Evolutionary conservation across 805 yeast genomes (phyloP), one percentile per base, ranked within the genome.

Genomic region (Yamadazyma ubonensis): DNA sequence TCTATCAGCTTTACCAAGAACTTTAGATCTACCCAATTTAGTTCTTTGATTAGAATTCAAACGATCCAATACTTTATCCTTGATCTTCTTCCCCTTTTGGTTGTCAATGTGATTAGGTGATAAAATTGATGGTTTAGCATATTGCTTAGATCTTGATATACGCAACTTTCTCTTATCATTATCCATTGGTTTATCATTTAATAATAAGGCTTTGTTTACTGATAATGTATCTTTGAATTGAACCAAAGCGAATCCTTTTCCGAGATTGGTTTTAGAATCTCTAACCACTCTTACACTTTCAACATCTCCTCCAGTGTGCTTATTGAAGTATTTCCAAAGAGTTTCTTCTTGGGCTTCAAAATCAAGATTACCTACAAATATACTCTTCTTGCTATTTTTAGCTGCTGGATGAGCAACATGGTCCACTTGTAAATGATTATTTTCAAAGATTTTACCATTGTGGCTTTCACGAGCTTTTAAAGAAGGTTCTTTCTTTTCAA

Each of bases 171-270:
- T 65, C 11, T 35, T 39, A 27, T 61, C 63, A 21, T 61, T 58
- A 6, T 59, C 53, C 48, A 76, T 59, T 43, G 80, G 77, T 65
- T 86, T 81, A 33, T 79, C 91, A 59, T 90, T 78, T 45, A 87
- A 66, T 43, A 88, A 63, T 39, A 93, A 63, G 0, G 96, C 97
- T 57, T 86, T 85, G 46, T 81, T 80, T 7, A 93, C 96, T 29
- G 81, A 71, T 40, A 82, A 64, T 1, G 76, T 51, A 54, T 86
- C 91, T 45, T 72, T 76, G 68, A 90, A 93, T 62, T 91, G 98
- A 25, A 93, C 89, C 58, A 90, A 86, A 5, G 96, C 99, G 67
- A 93, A 90, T 5, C 99, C 99, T 66, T 93, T 93, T 48, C 99
- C 99, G 43, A 91, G 71, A 54, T 93, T 91, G 16, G 97, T 91